Evolutionary conservation across 148 eudicot species (phyloP), one percentile per base, ranked within the genome.

Genomic region (Silene uniflora): DNA sequence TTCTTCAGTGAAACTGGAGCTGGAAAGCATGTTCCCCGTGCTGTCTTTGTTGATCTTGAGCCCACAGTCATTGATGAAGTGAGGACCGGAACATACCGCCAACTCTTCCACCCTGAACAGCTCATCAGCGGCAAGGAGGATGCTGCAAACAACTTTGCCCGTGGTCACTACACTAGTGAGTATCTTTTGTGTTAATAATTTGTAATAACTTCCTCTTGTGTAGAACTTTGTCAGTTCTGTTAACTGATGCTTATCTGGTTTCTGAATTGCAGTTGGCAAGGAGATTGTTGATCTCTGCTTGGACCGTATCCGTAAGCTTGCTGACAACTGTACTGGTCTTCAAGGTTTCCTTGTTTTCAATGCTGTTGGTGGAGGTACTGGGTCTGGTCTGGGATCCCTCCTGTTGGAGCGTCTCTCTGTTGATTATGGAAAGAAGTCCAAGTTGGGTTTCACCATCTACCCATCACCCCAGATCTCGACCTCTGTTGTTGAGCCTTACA

Each of bases 281-380:
- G 89, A 86, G 77, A 84, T 84, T 76, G 89, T 84, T 73, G 89
- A 86, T 67, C 87, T 86, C 52, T 86, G 89, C 82, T 75, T 86
- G 84, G 89, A 86, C 66, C 87, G 89, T 27, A 86, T 86, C 71
- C 62, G 89, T 10, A 86, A 86, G 87, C 87, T 84, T 19, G 87
- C 89, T 69, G 89, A 86, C 79, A 86, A 86, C 76, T 86, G 89
- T 29, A 86, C 89, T 44, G 89, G 89, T 24, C 89, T 86, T 18
- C 89, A 86, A 64, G 89, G 89, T 10, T 86, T 86, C 79, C 82
- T 86, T 47, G 89, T 86, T 19, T 84, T 86, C 75, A 86, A 84
- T 21, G 89, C 89, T 86, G 89, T 86, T 65, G 89, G 89, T 75
- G 89, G 89, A 52, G 89, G 89, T 61, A 86, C 89, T 29, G 89